Evolutionary conservation across 768 basidiomycete genomes (phyloP), one percentile per base, ranked within the genome.

Genomic region (Favolaschia claudopus): DNA sequence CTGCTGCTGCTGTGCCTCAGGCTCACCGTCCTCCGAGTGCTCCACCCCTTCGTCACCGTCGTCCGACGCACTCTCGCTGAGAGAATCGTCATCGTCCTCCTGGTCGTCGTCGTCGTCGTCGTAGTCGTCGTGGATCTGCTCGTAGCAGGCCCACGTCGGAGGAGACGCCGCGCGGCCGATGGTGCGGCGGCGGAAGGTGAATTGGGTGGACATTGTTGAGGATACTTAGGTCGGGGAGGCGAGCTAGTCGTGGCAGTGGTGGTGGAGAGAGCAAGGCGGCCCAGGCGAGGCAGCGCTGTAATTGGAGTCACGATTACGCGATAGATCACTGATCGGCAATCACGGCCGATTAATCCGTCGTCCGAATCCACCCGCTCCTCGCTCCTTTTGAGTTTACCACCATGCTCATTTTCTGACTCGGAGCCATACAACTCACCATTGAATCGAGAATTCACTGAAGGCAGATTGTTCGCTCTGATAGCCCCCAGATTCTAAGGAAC

Each of bases 101-200:
- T 83, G 39, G 40, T 83, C 85, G 69, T 84, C 85, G 64, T 84
- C 81, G 38, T 79, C 85, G 67, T 82, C 82, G 69, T 85, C 84
- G 69, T 86, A 80, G 70, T 83, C 85, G 75, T 79, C 85, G 61
- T 87, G 88, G 72, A 93, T 93, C 83, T 93, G 91, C 82, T 93
- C 92, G 74, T 93, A 93, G 81, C 91, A 93, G 12, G 91, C 91
- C 91, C 91, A 93, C 0, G 90, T 92, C 24, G 92, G 91, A 2
- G 92, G 92, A 4, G 90, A 92, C 17, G 91, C 86, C 34, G 92
- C 91, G 49, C 91, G 84, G 22, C 92, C 91, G 64, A 92, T 85
- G 37, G 85, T 83, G 64, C 91, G 89, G 48, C 88, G 86, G 51
- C 89, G 89, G 76, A 84, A 87, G 70, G 82, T 80, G 67, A 75